These are phyloP conservation scores for Citrus sp. DNA, from an alignment of 345 rosid species.

Conservation along the genomic window DNA sequence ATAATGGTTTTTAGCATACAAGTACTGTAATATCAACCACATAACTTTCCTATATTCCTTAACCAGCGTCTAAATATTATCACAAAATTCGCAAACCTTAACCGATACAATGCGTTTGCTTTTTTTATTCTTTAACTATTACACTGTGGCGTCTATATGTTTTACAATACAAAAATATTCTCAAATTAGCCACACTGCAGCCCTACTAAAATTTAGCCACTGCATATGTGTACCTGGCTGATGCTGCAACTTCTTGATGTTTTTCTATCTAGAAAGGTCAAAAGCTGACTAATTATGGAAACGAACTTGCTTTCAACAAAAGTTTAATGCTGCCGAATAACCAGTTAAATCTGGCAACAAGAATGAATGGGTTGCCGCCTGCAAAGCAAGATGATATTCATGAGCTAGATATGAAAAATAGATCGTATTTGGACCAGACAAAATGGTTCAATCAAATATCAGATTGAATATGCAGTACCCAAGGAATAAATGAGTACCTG, in stretches of 20 bases:
- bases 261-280: neutral
- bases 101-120: neutral
- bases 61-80: neutral
- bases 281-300: neutral
- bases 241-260: neutral
- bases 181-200: neutral
- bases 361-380: conserved; percentile 1
- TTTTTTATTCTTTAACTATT: neutral
- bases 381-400: neutral
- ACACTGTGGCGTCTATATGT: neutral
- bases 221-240: neutral
- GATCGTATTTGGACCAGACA: no score
- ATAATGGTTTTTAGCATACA: neutral
- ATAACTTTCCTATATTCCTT: neutral
- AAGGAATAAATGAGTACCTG: neutral
- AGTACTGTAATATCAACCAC: neutral
- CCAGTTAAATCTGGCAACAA: neutral
- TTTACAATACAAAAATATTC: neutral
- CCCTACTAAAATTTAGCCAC: neutral
- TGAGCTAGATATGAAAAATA: neutral
- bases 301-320: neutral
- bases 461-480: no score
- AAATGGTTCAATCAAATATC: no score
- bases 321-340: neutral
- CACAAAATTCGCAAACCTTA: neutral